A percentile compares a stretch with the other conserved stretches of the same genome.
Evolutionary conservation across 352 stramenopile genomes (phyloP).

Genomic region (Globisporangium takayamanum): DNA sequence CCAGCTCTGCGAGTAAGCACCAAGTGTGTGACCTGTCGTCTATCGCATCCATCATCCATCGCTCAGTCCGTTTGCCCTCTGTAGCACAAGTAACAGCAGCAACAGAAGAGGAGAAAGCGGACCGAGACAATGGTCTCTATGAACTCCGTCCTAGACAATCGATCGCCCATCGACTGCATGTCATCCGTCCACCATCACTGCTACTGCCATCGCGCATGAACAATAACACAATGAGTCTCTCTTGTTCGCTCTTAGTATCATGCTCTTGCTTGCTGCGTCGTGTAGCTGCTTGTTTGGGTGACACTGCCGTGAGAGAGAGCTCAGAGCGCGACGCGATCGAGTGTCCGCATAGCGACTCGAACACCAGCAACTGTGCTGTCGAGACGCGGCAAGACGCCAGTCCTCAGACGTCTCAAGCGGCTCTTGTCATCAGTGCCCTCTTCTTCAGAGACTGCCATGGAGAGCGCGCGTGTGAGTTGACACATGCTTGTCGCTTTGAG

Average conservation of each 20-base stretch:
- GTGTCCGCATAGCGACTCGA: slow-evolving; percentile 13
- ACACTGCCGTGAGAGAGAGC: too few species aligned
- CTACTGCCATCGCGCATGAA: background rate
- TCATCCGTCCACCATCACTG: background rate
- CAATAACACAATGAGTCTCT: background rate
- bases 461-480: slow-evolving; percentile 2
- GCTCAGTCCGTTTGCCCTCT: too few species aligned
- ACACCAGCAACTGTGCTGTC: background rate
- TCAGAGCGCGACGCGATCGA: slow-evolving; percentile 36
- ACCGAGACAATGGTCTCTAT: background rate
- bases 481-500: slow-evolving; percentile 5
- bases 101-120: background rate
- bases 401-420: background rate
- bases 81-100: too few species aligned
- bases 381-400: slow-evolving; percentile 6
- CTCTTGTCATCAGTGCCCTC: slow-evolving; percentile 2
- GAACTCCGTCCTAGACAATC: background rate
- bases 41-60: background rate
- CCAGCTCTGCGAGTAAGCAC: slow-evolving; percentile 14
- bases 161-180: too few species aligned
- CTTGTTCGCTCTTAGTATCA: background rate
- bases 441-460: slow-evolving; percentile 10
- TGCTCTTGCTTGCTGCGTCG: background rate
- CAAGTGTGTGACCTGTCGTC: background rate
- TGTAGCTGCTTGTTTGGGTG: background rate